Evolutionary conservation across 2,329 filamentous ascomycete species (phyloP).

Genomic region (Periconia digitata): DNA sequence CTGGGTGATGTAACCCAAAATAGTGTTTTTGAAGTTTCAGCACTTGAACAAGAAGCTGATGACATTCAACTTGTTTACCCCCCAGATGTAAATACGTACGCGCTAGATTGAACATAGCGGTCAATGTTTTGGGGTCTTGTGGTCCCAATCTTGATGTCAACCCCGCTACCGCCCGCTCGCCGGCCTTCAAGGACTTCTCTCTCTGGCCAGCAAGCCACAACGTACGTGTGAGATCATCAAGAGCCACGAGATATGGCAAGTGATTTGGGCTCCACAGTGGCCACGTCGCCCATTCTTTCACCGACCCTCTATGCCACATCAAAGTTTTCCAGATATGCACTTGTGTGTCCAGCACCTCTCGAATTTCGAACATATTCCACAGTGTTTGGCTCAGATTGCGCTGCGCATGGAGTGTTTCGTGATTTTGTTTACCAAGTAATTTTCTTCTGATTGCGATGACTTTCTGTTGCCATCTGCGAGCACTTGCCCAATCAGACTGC

Average conservation of each 20-base stretch:
- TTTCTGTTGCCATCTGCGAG: conserved; percentile 21
- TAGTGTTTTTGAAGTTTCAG: conserved; percentile 16
- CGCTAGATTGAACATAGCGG: conserved; percentile 27
- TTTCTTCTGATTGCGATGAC: conserved; percentile 20
- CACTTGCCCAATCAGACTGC: conserved; percentile 19
- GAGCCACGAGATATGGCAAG: conserved; percentile 18
- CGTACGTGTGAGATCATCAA: conserved; percentile 18
- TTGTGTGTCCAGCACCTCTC: conserved; percentile 10
- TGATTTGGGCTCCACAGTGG: conserved; percentile 18
- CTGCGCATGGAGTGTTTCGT: conserved; percentile 29
- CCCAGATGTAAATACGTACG: conserved; percentile 18
- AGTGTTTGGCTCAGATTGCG: conserved; percentile 20
- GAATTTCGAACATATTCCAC: conserved; percentile 23
- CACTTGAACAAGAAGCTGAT: conserved; percentile 15
- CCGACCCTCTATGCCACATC: conserved; percentile 10
- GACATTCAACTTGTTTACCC: conserved; percentile 11
- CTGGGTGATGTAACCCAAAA: conserved; percentile 19
- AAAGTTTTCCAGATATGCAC: conserved; percentile 14
- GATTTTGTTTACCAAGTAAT: conserved; percentile 23
- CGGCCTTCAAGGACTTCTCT: conserved; percentile 8
- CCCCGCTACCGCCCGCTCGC: conserved; percentile 15
- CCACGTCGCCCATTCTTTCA: conserved; percentile 14
- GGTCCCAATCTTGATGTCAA: conserved; percentile 20
- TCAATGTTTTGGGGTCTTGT: conserved; percentile 20
- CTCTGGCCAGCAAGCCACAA: conserved; percentile 21